Percentiles rank a stretch among this genome's conserved stretches.
Evolutionary conservation across 495 filamentous ascomycete species (phyloP).

Genomic region (Tuber indicum): DNA sequence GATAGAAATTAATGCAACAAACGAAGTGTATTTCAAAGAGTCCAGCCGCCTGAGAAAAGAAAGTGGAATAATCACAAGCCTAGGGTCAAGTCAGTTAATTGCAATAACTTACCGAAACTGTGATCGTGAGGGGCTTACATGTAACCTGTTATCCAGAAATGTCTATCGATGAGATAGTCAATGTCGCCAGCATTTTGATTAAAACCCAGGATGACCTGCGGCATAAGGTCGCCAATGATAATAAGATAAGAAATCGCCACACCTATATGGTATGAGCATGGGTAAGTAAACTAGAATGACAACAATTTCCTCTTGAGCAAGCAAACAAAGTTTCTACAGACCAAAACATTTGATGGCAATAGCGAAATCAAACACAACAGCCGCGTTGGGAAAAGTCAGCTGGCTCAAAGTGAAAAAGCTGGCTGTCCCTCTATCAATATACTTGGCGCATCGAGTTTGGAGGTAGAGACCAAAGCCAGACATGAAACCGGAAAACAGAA

Average conservation of each 20-base stretch:
- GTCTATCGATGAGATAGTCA: conserved; percentile 73
- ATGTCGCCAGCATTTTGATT: conserved; percentile 53
- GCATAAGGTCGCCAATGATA: conserved; percentile 98
- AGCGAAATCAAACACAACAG: conserved; percentile 89
- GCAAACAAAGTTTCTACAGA: neutral
- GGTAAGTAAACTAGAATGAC: conserved; percentile 4
- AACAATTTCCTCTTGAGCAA: neutral
- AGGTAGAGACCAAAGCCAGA: conserved; percentile 93
- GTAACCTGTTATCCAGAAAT: conserved; percentile 98
- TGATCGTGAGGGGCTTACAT: conserved; percentile 54
- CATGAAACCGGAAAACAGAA: conserved; percentile 81
- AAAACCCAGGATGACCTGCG: conserved; percentile 78
- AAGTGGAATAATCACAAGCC: conserved; percentile 87
- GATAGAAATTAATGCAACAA: conserved; percentile 86
- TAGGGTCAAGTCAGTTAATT: conserved; percentile 40
- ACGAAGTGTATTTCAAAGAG: conserved; percentile 92
- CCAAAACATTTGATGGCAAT: conserved; percentile 98
- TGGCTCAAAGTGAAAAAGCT: conserved; percentile 93
- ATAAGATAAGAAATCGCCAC: conserved; percentile 96
- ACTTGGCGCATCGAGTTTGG: conserved; percentile 83
- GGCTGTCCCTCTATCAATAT: conserved; percentile 72
- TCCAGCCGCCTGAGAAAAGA: conserved; percentile 86
- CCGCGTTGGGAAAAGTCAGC: conserved; percentile 92
- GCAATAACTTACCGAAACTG: neutral
- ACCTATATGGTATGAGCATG: conserved; percentile 27